Percentiles rank a stretch among this genome's conserved stretches.
phyloP scores from a whole-genome alignment of 352 stramenopile genomes.

The Phytopythium kandeliae region DNA sequence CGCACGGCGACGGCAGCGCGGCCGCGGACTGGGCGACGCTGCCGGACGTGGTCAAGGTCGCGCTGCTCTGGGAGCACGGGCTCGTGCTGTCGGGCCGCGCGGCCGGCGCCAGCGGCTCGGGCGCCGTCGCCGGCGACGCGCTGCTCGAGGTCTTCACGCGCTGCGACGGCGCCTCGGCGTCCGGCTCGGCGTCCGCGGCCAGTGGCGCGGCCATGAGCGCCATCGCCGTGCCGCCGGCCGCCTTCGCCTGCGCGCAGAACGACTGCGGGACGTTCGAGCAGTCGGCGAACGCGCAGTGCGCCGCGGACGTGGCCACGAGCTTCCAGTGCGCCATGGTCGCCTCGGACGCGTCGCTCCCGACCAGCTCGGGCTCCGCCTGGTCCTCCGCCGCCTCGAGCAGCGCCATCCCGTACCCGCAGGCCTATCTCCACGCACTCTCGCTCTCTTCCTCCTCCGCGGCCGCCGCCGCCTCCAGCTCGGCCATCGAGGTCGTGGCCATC shows the following conservation, averaged over 20 bases:
- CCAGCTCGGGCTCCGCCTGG: constrained; percentile 26
- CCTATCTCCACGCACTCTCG: constrained; percentile 22
- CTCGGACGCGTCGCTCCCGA: constrained; percentile 5
- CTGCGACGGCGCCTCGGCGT: constrained; percentile 16
- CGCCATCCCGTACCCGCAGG: constrained; percentile 31
- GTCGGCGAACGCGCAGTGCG: constrained; percentile 26
- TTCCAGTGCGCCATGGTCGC: constrained; percentile 29
- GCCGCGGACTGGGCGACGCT: constrained; percentile 21
- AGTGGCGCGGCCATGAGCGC: constrained; percentile 22
- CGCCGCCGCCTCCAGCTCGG: background rate
- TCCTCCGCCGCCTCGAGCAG: constrained; percentile 23
- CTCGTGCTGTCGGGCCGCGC: constrained; percentile 31
- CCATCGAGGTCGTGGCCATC: constrained; percentile 26
- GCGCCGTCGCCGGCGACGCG: constrained; percentile 4
- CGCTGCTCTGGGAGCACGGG: constrained; percentile 38
- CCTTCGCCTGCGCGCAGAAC: constrained; percentile 20
- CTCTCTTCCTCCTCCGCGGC: constrained; percentile 5
- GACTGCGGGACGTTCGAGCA: constrained; percentile 28
- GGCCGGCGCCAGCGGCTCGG: constrained; percentile 7
- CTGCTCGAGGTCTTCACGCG: constrained; percentile 36
- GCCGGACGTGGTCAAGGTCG: constrained; percentile 32
- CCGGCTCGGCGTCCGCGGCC: too few species aligned
- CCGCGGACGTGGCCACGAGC: constrained; percentile 8
- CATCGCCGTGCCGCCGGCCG: constrained; percentile 18
- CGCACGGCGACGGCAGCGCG: constrained; percentile 5